Percentiles rank a stretch among this genome's conserved stretches.
These are phyloP conservation scores for Mucor saturninus DNA, from an alignment of 371 early-diverging fungal genomes.

Conservation along the genomic window DNA sequence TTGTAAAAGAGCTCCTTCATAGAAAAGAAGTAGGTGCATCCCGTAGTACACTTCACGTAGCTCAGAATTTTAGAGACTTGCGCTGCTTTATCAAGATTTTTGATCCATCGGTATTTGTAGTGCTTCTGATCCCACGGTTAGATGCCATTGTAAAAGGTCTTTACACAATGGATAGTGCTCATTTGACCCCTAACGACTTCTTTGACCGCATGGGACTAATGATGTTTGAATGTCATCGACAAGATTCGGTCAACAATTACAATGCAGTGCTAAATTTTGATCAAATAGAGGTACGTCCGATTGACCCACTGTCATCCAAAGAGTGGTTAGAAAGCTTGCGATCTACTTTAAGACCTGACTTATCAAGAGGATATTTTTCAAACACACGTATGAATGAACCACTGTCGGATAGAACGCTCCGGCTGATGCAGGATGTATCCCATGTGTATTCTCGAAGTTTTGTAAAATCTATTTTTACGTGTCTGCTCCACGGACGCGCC, in stretches of 20 bases:
- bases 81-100: slow-evolving; percentile 74
- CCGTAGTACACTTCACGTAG: slow-evolving; percentile 32
- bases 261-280: background rate
- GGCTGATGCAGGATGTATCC: slow-evolving; percentile 41
- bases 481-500: slow-evolving; percentile 64
- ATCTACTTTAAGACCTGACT: slow-evolving; percentile 27
- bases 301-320: slow-evolving; percentile 15
- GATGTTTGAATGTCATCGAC: slow-evolving; percentile 63
- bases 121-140: slow-evolving; percentile 65
- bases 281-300: slow-evolving; percentile 17
- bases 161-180: slow-evolving; percentile 10
- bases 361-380: slow-evolving; percentile 24
- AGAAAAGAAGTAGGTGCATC: slow-evolving; percentile 21
- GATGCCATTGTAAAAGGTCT: slow-evolving; percentile 49
- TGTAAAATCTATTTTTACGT: slow-evolving; percentile 67
- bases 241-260: slow-evolving; percentile 20
- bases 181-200: background rate
- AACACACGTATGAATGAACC: slow-evolving; percentile 2
- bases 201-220: slow-evolving; percentile 32
- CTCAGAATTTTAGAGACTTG: slow-evolving; percentile 45
- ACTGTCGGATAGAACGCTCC: slow-evolving; percentile 32
- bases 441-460: slow-evolving; percentile 63
- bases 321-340: slow-evolving; percentile 31
- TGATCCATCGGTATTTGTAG: slow-evolving; percentile 59
- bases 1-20: slow-evolving; percentile 27